A percentile compares a stretch with the other conserved stretches of the same genome.
Evolutionary conservation across 768 basidiomycete species (phyloP).

Genomic region (Pulveroboletus sp.): DNA sequence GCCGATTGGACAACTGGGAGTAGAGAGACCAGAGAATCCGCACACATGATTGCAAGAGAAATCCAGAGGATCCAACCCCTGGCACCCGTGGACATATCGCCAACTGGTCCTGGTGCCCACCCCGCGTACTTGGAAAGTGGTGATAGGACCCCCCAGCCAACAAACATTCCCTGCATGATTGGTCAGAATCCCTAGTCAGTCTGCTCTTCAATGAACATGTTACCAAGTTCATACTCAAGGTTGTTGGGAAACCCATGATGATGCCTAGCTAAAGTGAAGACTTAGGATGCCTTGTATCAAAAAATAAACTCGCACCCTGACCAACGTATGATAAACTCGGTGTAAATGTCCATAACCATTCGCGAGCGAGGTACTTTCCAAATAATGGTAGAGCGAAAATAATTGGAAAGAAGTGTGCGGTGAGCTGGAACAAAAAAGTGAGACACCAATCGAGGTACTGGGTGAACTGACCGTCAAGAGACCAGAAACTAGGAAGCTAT

Average conservation of each 20-base stretch:
- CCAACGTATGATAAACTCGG: slow-evolving; percentile 91
- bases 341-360: slow-evolving; percentile 93
- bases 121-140: slow-evolving; percentile 76
- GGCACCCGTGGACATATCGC: slow-evolving; percentile 82
- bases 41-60: slow-evolving; percentile 91
- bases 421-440: slow-evolving; percentile 45
- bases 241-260: slow-evolving; percentile 97
- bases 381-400: slow-evolving; percentile 85
- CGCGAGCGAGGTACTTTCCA: slow-evolving; percentile 72
- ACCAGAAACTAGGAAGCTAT: slow-evolving; percentile 76
- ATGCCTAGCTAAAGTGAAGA: slow-evolving; percentile 51
- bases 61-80: slow-evolving; percentile 98
- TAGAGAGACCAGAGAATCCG: slow-evolving; percentile 85
- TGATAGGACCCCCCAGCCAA: slow-evolving; percentile 92
- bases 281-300: neutral
- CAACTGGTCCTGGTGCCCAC: slow-evolving; percentile 93
- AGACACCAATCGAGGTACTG: neutral
- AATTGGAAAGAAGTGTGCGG: slow-evolving; percentile 86
- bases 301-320: slow-evolving; percentile 49
- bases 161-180: slow-evolving; percentile 76
- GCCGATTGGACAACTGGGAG: slow-evolving; percentile 66
- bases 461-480: slow-evolving; percentile 61
- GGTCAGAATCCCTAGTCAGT: slow-evolving; percentile 1
- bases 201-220: slow-evolving; percentile 5
- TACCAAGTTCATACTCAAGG: slow-evolving; percentile 88